Conservation (phyloP, 2,329 filamentous ascomycete genomes). For the Pseudocercospora musae region DNA sequence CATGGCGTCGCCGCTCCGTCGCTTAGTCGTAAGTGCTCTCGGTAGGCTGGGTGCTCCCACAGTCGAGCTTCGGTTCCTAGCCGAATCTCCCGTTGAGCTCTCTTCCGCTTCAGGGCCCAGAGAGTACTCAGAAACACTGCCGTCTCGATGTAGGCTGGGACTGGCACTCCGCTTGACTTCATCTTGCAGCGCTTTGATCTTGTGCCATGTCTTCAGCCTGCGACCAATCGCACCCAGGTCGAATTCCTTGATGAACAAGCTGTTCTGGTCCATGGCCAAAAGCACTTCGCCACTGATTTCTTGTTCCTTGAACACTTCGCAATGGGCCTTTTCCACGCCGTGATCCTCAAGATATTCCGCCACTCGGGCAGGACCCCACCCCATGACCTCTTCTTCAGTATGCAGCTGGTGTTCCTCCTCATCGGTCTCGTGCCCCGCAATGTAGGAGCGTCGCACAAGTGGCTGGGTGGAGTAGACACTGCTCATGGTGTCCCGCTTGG, state of each 20-base stretch:
- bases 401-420: constrained; percentile 78
- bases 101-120: constrained; percentile 36
- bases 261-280: constrained; percentile 90
- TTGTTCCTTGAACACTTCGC: constrained; percentile 90
- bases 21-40: constrained; percentile 21
- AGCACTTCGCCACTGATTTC: constrained; percentile 94
- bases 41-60: constrained; percentile 28
- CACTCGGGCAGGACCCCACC: constrained; percentile 78
- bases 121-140: constrained; percentile 42
- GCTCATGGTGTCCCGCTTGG: constrained; percentile 49
- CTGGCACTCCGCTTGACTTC: constrained; percentile 66
- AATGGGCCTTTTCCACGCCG: constrained; percentile 85
- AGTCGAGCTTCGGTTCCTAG: constrained; percentile 47
- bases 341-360: constrained; percentile 83
- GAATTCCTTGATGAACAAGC: constrained; percentile 92
- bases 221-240: constrained; percentile 88
- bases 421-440: constrained; percentile 91
- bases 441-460: constrained; percentile 78
- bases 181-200: constrained; percentile 86
- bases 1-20: constrained; percentile 18
- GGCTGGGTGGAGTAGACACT: constrained; percentile 80
- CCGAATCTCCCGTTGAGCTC: constrained; percentile 40
- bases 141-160: constrained; percentile 30
- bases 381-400: constrained; percentile 68
- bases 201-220: constrained; percentile 92